Evolutionary conservation across 2,329 filamentous ascomycete species (phyloP).

Genomic region (Alternaria conjuncta): DNA sequence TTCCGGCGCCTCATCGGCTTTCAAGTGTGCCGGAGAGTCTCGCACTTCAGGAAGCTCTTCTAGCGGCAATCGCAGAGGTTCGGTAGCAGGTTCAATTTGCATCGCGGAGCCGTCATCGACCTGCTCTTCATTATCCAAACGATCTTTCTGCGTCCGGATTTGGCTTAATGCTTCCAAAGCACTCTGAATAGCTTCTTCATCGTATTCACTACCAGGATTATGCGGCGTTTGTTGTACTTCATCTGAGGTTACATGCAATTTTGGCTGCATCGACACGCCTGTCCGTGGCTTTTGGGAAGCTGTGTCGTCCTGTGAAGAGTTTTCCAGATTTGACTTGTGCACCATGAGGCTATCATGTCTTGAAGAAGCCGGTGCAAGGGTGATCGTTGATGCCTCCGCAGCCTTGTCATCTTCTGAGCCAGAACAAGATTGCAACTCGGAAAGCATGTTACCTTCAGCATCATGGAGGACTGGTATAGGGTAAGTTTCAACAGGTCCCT

Average conservation of each 20-base stretch:
- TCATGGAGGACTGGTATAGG: not conserved
- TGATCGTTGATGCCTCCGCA: not conserved
- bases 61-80: not conserved
- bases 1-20: not conserved
- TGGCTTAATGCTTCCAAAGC: not conserved
- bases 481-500: not conserved
- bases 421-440: not conserved
- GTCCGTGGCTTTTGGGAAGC: not conserved
- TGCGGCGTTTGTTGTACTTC: not conserved
- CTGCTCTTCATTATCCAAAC: not conserved
- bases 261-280: not conserved
- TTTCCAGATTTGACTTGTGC: not conserved
- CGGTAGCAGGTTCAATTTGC: not conserved
- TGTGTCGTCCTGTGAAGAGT: not conserved
- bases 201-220: no score
- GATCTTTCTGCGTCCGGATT: not conserved
- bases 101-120: no score
- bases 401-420: not conserved
- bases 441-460: not conserved
- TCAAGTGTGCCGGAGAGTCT: not conserved
- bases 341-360: not conserved
- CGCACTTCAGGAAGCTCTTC: not conserved
- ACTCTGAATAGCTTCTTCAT: not conserved
- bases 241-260: not conserved
- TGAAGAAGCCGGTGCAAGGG: not conserved